Percentiles rank a stretch among this genome's conserved stretches.
Evolutionary conservation across 441 rosid species (phyloP).

Genomic region (Populus trichocarpa): DNA sequence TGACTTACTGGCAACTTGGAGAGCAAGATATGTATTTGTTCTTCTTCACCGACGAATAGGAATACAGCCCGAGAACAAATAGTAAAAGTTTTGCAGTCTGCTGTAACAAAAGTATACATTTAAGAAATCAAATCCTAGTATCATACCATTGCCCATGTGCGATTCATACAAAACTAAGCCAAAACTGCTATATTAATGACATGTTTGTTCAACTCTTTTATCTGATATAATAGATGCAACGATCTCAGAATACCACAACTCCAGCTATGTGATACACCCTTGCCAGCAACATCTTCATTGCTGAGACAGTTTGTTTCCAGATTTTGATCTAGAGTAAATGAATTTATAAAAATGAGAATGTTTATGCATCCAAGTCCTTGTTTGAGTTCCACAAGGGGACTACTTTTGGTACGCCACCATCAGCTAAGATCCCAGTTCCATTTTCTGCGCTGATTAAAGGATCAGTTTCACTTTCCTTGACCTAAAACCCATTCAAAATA

Average conservation of each 20-base stretch:
- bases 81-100: neutral
- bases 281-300: conserved; percentile 51
- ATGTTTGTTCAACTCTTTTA: conserved; percentile 13
- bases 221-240: conserved; percentile 8
- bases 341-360: conserved; percentile 8
- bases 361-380: conserved; percentile 87
- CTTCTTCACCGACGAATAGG: neutral
- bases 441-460: conserved; percentile 75
- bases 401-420: conserved; percentile 41
- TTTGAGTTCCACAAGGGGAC: conserved; percentile 79
- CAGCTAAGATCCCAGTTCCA: conserved; percentile 59
- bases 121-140: conserved; percentile 23
- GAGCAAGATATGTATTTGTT: neutral
- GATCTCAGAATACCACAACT: conserved; percentile 18
- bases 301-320: conserved; percentile 27
- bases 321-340: conserved; percentile 14
- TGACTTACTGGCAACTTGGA: neutral
- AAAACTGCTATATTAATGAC: conserved; percentile 28
- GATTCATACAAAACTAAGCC: conserved; percentile 25
- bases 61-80: neutral
- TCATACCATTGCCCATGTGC: conserved; percentile 17
- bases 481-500: conserved; percentile 36
- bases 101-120: conserved; percentile 16
- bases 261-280: conserved; percentile 3
- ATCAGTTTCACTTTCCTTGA: conserved; percentile 77